A percentile compares a stretch with the other conserved stretches of the same genome.
Conservation (phyloP, 2,329 filamentous ascomycete genomes). For the Plenodomus biglobosus region DNA sequence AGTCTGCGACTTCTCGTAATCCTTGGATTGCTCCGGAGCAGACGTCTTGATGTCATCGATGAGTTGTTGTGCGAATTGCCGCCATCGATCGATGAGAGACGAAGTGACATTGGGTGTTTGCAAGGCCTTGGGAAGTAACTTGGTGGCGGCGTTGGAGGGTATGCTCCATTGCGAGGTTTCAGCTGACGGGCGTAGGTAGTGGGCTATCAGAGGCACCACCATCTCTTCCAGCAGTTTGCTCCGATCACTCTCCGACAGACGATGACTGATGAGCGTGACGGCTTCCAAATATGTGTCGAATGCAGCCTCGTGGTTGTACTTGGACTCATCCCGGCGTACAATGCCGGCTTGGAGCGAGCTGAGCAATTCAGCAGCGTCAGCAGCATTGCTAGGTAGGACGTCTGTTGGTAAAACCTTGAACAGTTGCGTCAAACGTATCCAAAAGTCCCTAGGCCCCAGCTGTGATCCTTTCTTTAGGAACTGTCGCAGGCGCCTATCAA, state of each 20-base stretch:
- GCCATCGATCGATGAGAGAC: conserved; percentile 63
- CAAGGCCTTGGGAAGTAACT: conserved; percentile 47
- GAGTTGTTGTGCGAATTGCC: conserved; percentile 61
- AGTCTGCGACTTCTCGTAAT: conserved; percentile 72
- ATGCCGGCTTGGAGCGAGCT: conserved; percentile 71
- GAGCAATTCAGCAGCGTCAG: conserved; percentile 64
- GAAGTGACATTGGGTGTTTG: conserved; percentile 48
- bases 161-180: conserved; percentile 56
- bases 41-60: conserved; percentile 70
- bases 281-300: conserved; percentile 76
- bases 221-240: conserved; percentile 50
- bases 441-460: conserved; percentile 70
- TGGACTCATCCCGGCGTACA: conserved; percentile 71
- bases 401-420: conserved; percentile 59
- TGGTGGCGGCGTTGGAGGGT: conserved; percentile 41
- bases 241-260: conserved; percentile 48
- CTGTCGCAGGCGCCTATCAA: conserved; percentile 61
- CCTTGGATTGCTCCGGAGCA: conserved; percentile 77
- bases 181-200: conserved; percentile 54
- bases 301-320: conserved; percentile 65
- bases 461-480: conserved; percentile 86
- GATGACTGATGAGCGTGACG: conserved; percentile 51
- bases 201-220: conserved; percentile 55
- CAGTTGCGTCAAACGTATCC: conserved; percentile 67
- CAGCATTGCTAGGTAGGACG: conserved; percentile 56